Percentiles rank a stretch among this genome's conserved stretches.
These are phyloP conservation scores for Neurospora sp. DNA, from an alignment of 495 filamentous ascomycete genomes.

Conservation along the genomic window DNA sequence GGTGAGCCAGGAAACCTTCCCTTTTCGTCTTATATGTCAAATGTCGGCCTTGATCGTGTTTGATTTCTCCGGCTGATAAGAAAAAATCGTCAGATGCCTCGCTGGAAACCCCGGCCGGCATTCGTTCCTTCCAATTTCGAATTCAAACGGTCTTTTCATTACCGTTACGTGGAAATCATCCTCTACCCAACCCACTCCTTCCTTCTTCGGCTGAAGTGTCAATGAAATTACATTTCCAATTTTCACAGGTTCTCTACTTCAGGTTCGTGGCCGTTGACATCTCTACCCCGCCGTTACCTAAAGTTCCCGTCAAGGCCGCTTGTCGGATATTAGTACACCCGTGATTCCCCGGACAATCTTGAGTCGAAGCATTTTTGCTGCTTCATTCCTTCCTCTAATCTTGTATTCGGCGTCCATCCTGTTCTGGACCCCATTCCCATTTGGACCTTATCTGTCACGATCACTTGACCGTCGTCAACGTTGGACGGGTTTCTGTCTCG, in stretches of 20 bases:
- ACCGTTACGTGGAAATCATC: neutral
- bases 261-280: neutral
- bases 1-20: neutral
- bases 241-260: neutral
- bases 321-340: neutral
- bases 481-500: neutral
- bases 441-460: neutral
- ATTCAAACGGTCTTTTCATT: neutral
- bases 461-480: neutral
- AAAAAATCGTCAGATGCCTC: neutral
- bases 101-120: neutral
- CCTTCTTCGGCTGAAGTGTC: neutral
- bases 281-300: neutral
- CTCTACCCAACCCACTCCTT: neutral
- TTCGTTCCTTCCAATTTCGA: neutral
- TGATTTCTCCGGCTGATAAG: neutral
- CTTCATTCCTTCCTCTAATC: neutral
- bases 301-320: neutral
- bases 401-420: neutral
- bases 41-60: neutral
- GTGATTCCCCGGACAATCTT: neutral
- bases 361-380: neutral
- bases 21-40: neutral
- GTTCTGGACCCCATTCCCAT: neutral
- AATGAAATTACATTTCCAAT: neutral